phyloP scores from a whole-genome alignment of 2,329 filamentous ascomycete species.

The Aspergillus sp. region DNA sequence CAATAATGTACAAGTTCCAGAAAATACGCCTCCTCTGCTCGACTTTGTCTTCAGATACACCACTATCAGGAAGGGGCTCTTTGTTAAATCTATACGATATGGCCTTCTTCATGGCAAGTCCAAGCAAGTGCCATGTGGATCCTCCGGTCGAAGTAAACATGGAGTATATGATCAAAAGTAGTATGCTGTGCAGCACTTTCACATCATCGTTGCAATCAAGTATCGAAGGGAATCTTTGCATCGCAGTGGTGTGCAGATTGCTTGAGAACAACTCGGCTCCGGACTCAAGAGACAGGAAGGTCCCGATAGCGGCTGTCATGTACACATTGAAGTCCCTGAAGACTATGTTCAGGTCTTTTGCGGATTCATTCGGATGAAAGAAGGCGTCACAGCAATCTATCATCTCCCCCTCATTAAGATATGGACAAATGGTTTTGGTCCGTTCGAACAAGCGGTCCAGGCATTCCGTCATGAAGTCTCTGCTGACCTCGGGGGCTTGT shows the following conservation, averaged over 20 bases:
- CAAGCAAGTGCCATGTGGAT: constrained; percentile 30
- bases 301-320: constrained; percentile 13
- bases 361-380: constrained; percentile 1
- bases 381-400: constrained; percentile 10
- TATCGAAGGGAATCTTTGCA: constrained; percentile 11
- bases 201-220: constrained; percentile 6
- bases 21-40: constrained; percentile 12
- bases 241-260: constrained; percentile 10
- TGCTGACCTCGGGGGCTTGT: background rate
- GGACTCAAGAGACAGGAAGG: constrained; percentile 14
- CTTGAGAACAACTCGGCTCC: constrained; percentile 4
- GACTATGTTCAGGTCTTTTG: background rate
- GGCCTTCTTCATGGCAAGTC: constrained; percentile 28
- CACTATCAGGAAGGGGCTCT: constrained; percentile 11
- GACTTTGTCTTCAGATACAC: constrained; percentile 1
- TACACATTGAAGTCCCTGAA: constrained; percentile 13
- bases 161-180: constrained; percentile 23
- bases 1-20: constrained; percentile 20
- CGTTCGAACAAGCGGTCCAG: constrained; percentile 12
- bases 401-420: constrained; percentile 10
- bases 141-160: constrained; percentile 21
- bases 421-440: constrained; percentile 6
- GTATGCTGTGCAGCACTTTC: constrained; percentile 15
- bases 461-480: constrained; percentile 6
- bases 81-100: constrained; percentile 26